Base-by-base conservation (phyloP, 2,329 filamentous ascomycete genomes). In the Plectosphaerella sp. region DNA sequence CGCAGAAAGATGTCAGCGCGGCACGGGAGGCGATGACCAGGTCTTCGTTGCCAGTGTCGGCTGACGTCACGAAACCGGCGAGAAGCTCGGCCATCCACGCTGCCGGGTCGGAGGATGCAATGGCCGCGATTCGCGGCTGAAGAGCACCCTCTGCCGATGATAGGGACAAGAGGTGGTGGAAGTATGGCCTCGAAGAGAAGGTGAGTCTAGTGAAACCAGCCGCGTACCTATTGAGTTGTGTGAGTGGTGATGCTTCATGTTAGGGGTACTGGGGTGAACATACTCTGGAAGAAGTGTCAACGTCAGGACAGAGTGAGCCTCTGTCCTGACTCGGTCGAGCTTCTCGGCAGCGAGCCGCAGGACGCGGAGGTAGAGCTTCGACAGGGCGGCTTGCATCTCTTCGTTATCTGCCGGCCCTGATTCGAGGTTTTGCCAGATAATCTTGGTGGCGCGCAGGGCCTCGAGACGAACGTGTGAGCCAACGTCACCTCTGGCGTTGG, bases 401-500 rank as follows among this genome's bases (percentile, higher is more conserved):
- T 46, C 57, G 8, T 49, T 18, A 39, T 60, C 57, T 2, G 45
- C 48, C 2, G 52, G 16, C 16, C 53, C 39, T 8, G 57, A 52
- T 1, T 53, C 55, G 39, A 72, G 71, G 7, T 64, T 66, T 35
- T 63, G 64, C 70, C 79, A 83, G 2, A 91, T 75, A 3, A 83
- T 83, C 54, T 82, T 82, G 1, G 93, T 82, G 15, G 89, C 92
- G 65, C 86, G 79, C 12, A 97, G 78, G 22, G 90, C 92, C 66
- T 92, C 87, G 5, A 93, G 74, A 4, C 94, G 82, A 4, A 96
- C 88, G 49, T 92, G 82, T 0, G 92, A 96, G 5, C 94, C 94
- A 47, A 97, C 80, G 63, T 99, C 94, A 15, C 94, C 94, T 52
- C 91, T 79, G 14, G 92, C 86, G 58, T 90, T 93, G 4, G 90